phyloP scores from a whole-genome alignment of 306 rosid species.

The Calophaca sinica region DNA sequence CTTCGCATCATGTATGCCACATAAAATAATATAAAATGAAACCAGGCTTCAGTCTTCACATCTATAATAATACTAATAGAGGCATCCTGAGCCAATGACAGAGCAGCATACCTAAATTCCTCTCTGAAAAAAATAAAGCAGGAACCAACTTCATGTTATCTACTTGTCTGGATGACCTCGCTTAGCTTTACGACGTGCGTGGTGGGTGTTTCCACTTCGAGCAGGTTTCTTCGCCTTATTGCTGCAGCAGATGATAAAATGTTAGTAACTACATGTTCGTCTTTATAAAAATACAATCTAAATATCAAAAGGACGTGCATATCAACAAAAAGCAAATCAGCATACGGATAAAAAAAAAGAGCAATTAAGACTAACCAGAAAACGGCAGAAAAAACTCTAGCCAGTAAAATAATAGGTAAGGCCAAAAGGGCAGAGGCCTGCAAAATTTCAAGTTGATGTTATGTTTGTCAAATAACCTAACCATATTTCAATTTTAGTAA shows the following conservation, averaged over 20 bases:
- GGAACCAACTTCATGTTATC: constrained; percentile 39
- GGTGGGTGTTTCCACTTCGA: constrained; percentile 57
- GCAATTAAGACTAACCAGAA: constrained; percentile 65
- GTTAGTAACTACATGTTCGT: neutral
- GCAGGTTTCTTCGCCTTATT: constrained; percentile 65
- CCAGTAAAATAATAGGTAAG: constrained; percentile 74
- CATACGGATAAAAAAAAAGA: neutral
- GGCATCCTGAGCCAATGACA: neutral
- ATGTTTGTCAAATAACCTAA: constrained; percentile 39
- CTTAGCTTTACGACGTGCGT: constrained; percentile 80
- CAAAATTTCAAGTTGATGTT: constrained; percentile 42
- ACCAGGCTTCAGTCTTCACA: too few species aligned
- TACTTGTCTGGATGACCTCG: constrained; percentile 83
- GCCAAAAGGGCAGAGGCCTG: constrained; percentile 98
- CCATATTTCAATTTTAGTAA: neutral
- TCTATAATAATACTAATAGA: neutral
- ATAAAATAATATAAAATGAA: neutral
- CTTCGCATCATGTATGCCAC: constrained; percentile 9
- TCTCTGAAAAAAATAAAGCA: constrained; percentile 43
- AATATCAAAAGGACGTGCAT: constrained; percentile 1
- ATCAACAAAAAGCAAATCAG: constrained; percentile 33
- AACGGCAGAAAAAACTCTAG: constrained; percentile 67
- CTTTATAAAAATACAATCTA: neutral
- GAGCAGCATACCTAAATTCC: constrained; percentile 53
- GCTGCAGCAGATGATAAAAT: constrained; percentile 55